Conservation (phyloP, 2,329 filamentous ascomycete genomes). For the Trichoderma pleuroti region DNA sequence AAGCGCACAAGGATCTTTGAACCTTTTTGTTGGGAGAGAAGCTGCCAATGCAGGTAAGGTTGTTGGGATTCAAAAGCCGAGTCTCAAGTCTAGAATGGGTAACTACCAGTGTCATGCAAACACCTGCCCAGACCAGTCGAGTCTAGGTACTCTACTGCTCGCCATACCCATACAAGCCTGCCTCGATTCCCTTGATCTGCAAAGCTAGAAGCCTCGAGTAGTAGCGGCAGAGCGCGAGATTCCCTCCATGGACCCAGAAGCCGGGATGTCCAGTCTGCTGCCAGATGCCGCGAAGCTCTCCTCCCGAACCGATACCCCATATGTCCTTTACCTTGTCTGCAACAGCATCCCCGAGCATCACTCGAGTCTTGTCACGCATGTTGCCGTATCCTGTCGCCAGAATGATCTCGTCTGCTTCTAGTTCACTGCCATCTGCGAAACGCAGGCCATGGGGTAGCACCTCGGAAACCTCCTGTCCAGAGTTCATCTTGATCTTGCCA, state of each 20-base stretch:
- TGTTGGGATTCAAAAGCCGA: not conserved
- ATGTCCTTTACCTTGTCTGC: slow-evolving; percentile 56
- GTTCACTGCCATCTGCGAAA: slow-evolving; percentile 52
- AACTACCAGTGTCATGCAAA: not conserved
- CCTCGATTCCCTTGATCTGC: slow-evolving; percentile 48
- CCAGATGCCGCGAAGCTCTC: slow-evolving; percentile 57
- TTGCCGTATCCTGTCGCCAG: slow-evolving; percentile 65
- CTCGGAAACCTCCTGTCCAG: slow-evolving; percentile 52
- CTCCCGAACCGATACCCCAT: slow-evolving; percentile 59
- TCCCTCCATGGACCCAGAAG: slow-evolving; percentile 65
- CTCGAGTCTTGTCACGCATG: slow-evolving; percentile 61
- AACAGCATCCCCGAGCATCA: slow-evolving; percentile 59
- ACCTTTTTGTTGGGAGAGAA: not conserved
- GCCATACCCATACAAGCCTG: slow-evolving; percentile 34
- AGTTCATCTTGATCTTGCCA: slow-evolving; percentile 61
- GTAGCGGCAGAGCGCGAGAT: slow-evolving; percentile 58
- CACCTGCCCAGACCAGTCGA: not conserved
- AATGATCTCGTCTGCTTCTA: slow-evolving; percentile 61
- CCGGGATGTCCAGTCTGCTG: slow-evolving; percentile 58
- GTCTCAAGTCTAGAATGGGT: not conserved
- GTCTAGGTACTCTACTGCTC: slow-evolving; percentile 30
- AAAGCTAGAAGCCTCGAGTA: slow-evolving; percentile 54
- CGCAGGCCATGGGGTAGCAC: slow-evolving; percentile 45
- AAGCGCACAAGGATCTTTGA: not conserved
- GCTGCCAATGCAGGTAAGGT: not conserved